Base-by-base conservation (phyloP, 1,284 basidiomycete species). In the Cryptococcus sp. region DNA sequence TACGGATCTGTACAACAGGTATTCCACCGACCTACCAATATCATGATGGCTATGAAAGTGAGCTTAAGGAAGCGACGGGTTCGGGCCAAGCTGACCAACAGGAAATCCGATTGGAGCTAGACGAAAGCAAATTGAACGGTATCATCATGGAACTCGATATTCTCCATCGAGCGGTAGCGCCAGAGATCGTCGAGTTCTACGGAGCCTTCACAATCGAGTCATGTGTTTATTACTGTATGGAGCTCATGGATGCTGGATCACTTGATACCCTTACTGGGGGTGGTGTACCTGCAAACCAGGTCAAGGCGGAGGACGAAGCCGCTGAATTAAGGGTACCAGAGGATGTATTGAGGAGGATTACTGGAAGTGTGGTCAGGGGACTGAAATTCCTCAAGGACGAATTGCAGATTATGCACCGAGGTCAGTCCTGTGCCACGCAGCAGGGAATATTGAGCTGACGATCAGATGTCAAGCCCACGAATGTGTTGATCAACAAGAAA, bases 121-220 rank as follows among this genome's bases (percentile, higher is more conserved):
- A 98, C 69, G 85, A 94, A 54, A 85, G 88, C 45, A 93, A 94
- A 69, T 82, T 98, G 44, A 92, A 91, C 64, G 91, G 87, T 11
- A 98, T 98, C 79, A 87, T 98, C 64, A 98, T 97, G 87, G 94
- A 98, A 74, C 86, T 98, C 49, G 93, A 98, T 70, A 89, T 98
- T 61, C 82, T 98, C 23, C 94, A 98, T 76, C 87, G 92, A 28
- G 94, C 93, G 3, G 82, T 86, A 23, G 85, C 88, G 13, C 87
- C 87, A 5, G 85, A 91, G 70, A 98, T 98, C 60, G 90, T 98
- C 69, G 94, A 98, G 63, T 98, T 98, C 66, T 98, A 96, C 74
- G 94, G 94, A 42, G 94, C 94, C 2, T 98, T 98, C 79, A 98
- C 97, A 73, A 92, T 97, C 74, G 94, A 98, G 73, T 90, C 87